Evolutionary conservation across 345 rosid genomes (phyloP).

Genomic region (Viola odorata): DNA sequence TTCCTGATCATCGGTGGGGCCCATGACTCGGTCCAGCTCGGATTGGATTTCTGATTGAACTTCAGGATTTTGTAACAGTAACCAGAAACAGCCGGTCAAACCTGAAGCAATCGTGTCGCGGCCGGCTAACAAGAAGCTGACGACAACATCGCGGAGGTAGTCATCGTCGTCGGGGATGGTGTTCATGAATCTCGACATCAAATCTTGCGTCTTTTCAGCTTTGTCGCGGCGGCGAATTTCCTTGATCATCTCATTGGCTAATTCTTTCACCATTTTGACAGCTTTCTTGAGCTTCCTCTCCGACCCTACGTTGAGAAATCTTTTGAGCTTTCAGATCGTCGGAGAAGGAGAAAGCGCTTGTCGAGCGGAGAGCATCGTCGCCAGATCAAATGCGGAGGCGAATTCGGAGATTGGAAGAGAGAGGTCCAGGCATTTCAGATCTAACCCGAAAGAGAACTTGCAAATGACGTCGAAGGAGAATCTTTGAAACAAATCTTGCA

Average conservation of each 20-base stretch:
- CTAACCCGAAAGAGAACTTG: slow-evolving; percentile 1
- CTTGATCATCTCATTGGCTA: neutral
- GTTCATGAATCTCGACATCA: slow-evolving; percentile 63
- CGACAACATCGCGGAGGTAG: slow-evolving; percentile 53
- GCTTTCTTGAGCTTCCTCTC: slow-evolving; percentile 2
- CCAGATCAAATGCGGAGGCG: slow-evolving; percentile 1
- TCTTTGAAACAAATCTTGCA: slow-evolving; percentile 3
- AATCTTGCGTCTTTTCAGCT: slow-evolving; percentile 22
- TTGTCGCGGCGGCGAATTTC: neutral
- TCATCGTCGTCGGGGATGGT: slow-evolving; percentile 32
- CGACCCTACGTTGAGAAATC: neutral
- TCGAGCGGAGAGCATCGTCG: neutral
- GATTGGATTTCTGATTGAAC: slow-evolving; percentile 18
- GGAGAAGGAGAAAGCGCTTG: neutral
- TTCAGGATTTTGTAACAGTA: slow-evolving; percentile 33
- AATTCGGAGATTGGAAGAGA: neutral
- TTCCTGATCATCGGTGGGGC: slow-evolving; percentile 15
- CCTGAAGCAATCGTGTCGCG: slow-evolving; percentile 57
- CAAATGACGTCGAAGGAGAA: slow-evolving; percentile 4
- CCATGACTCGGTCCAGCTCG: slow-evolving; percentile 36
- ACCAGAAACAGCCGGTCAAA: slow-evolving; percentile 45
- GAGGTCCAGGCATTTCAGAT: neutral
- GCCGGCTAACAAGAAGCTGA: slow-evolving; percentile 58
- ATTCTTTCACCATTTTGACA: neutral
- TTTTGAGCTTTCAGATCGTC: neutral